phyloP scores from a whole-genome alignment of 2,329 filamentous ascomycete species.

The Curvularia eragrostidis region DNA sequence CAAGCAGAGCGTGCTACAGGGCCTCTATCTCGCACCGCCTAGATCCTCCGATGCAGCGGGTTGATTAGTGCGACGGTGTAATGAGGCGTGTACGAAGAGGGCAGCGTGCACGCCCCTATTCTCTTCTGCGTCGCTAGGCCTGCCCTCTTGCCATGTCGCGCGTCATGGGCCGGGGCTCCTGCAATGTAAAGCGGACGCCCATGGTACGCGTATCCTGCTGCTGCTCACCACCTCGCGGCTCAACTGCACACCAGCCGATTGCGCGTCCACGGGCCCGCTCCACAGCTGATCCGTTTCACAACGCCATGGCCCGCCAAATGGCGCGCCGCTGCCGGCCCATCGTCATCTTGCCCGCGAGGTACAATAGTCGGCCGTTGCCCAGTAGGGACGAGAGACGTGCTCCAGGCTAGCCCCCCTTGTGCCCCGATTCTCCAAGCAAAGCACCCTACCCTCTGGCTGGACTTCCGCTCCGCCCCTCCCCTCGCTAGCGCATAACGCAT shows the following conservation, averaged over 20 bases:
- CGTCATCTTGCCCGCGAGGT: conserved; percentile 22
- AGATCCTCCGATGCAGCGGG: conserved; percentile 24
- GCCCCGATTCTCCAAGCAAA: conserved; percentile 20
- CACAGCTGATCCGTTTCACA: conserved; percentile 45
- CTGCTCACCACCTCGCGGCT: not conserved
- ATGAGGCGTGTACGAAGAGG: conserved; percentile 12
- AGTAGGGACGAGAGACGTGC: conserved; percentile 13
- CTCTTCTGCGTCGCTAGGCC: conserved; percentile 7
- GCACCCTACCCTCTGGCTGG: conserved; percentile 14
- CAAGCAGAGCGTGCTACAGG: conserved; percentile 15
- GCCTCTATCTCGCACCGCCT: conserved; percentile 12
- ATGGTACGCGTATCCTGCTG: conserved; percentile 13
- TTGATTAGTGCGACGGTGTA: conserved; percentile 30
- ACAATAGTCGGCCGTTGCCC: conserved; percentile 25
- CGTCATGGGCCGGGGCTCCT: conserved; percentile 6
- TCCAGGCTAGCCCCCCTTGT: conserved; percentile 27
- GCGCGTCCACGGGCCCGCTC: conserved; percentile 39
- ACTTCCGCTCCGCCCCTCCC: conserved; percentile 43
- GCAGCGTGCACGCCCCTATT: conserved; percentile 21
- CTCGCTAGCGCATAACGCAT: conserved; percentile 35
- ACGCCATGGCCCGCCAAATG: conserved; percentile 28
- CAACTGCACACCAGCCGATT: conserved; percentile 28
- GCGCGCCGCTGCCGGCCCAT: conserved; percentile 24
- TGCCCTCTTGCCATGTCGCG: conserved; percentile 3
- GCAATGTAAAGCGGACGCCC: conserved; percentile 13